Base-by-base conservation (phyloP, 228 moss, liverwort and hornwort species). In the Sphagnum magellanicum region DNA sequence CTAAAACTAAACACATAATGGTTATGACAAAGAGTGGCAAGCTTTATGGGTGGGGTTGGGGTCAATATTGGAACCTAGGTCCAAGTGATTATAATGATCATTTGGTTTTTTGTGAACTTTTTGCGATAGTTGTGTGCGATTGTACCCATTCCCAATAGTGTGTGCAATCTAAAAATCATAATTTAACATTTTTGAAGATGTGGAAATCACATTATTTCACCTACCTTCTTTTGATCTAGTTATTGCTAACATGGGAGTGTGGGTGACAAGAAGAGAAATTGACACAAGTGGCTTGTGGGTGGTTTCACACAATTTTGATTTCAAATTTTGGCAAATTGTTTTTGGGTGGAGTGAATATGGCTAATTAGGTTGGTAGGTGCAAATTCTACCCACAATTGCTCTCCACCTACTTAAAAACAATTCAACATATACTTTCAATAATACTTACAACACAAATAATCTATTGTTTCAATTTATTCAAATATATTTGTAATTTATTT, bases 271-370 rank as follows among this genome's bases (percentile, higher is more conserved):
- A 85, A 49, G 95, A 90, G 72, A 89, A 78, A 53, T 85, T 90
- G 75, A 72, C 74, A 60, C 75, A 87, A 76, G 95, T 95, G 71
- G 92, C 92, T 1, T 95, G 95, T 73, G 95, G 95, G 49, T 95
- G 95, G 95, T 85, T 92, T 50, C 95, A 95, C 68, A 95, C 95
- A 0, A 90, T 95, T 68, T 84, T 86, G 49, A 87, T 90, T 60
- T 79, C 90, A 1, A 92, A 89, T 61, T 71, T 72, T 10, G 92
- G 95, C 53, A 85, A 86, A 4, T 76, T 66, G 73, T 92, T 0
- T 95, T 89, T 48, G 95, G 95, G 60, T 95, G 95, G 95, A 90
- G 95, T 74, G 92, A 95, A 68, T 95, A 92, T 69, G 95, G 95
- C 63, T 92, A 95, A 75, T 83, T 95, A 69, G 95, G 95, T 5